Evolutionary conservation across 495 filamentous ascomycete species (phyloP).

Genomic region (Penicillium pancosmium): DNA sequence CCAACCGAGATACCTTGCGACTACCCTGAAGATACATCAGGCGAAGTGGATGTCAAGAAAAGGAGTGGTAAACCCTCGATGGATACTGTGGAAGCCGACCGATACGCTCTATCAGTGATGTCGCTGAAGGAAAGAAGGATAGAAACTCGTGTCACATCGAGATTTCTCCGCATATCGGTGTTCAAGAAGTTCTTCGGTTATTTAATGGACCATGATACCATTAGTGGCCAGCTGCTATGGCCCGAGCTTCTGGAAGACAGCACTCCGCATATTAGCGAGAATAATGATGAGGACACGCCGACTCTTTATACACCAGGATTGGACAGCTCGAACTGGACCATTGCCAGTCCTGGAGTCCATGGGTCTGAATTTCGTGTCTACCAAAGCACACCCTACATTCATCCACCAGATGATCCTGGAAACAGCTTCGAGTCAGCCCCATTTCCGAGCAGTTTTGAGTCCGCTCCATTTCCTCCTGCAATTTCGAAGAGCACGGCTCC

Average conservation of each 20-base stretch:
- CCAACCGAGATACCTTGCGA: neutral
- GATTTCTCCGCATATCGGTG: neutral
- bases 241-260: neutral
- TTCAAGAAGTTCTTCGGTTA: neutral
- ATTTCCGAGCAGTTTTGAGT: neutral
- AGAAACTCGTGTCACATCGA: neutral
- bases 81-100: neutral
- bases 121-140: neutral
- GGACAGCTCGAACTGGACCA: neutral
- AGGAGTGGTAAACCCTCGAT: neutral
- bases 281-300: neutral
- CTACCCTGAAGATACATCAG: neutral
- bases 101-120: neutral
- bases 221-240: neutral
- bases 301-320: neutral
- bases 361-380: too few relatives aligned
- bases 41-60: neutral
- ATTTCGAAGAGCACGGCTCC: neutral
- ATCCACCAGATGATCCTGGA: neutral
- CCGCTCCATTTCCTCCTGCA: neutral
- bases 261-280: neutral
- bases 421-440: neutral
- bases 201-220: neutral
- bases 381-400: neutral
- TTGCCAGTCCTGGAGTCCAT: neutral